phyloP scores from a whole-genome alignment of 352 stramenopile species.

The Discostella stelligera region DNA sequence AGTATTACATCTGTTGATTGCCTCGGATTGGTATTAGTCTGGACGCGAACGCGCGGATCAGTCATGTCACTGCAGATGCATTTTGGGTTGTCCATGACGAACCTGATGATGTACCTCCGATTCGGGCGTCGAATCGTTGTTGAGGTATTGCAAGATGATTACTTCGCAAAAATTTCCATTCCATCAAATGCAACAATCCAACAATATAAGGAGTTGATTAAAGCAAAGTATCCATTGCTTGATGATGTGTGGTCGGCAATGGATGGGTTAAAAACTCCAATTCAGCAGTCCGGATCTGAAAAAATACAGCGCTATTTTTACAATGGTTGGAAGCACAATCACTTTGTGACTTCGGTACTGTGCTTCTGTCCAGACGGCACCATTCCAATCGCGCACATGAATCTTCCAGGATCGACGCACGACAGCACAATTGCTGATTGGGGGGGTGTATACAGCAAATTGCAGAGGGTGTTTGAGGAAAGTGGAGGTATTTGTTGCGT shows the following conservation, averaged over 20 bases:
- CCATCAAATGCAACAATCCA: neutral
- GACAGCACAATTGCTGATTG: slow-evolving; percentile 10
- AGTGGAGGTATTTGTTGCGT: slow-evolving; percentile 8
- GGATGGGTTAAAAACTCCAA: slow-evolving; percentile 13
- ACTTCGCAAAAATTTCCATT: too few species aligned
- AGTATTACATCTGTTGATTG: too few species aligned
- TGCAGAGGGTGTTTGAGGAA: slow-evolving; percentile 10
- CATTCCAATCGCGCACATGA: neutral
- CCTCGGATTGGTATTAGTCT: too few species aligned
- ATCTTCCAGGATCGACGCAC: slow-evolving; percentile 25
- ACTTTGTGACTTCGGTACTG: slow-evolving; percentile 2
- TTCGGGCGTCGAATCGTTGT: too few species aligned
- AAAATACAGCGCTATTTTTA: slow-evolving; percentile 4
- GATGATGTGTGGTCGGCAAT: slow-evolving; percentile 6
- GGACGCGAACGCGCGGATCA: too few species aligned
- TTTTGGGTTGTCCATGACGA: too few species aligned
- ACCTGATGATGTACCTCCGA: too few species aligned
- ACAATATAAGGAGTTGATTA: neutral
- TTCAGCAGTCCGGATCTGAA: neutral
- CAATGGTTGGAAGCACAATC: too few species aligned
- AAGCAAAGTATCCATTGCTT: slow-evolving; percentile 3
- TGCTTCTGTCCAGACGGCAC: slow-evolving; percentile 3
- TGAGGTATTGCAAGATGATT: too few species aligned
- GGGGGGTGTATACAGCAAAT: slow-evolving; percentile 20
- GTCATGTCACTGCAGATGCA: too few species aligned